phyloP scores from a whole-genome alignment of 2,329 filamentous ascomycete species.

The Sarocladium kiliense region DNA sequence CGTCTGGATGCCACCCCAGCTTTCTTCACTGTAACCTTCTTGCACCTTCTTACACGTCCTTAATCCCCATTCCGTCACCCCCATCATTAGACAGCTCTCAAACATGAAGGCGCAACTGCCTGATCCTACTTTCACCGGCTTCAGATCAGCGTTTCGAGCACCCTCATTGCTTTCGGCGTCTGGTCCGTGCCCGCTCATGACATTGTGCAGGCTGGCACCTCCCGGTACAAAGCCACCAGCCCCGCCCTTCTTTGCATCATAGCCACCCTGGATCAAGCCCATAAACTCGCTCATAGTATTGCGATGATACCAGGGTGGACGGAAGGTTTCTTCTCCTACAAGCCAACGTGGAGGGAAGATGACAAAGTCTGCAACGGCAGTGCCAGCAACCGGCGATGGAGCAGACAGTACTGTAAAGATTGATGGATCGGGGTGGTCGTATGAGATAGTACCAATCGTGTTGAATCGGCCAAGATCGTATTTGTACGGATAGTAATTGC shows the following conservation, averaged over 20 bases:
- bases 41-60: slow-evolving; percentile 54
- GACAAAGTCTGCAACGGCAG: slow-evolving; percentile 66
- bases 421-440: slow-evolving; percentile 73
- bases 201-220: slow-evolving; percentile 60
- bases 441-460: slow-evolving; percentile 66
- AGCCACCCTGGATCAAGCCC: slow-evolving; percentile 52
- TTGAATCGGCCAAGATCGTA: slow-evolving; percentile 77
- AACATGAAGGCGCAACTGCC: slow-evolving; percentile 67
- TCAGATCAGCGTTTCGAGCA: slow-evolving; percentile 47
- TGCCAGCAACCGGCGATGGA: slow-evolving; percentile 53
- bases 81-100: slow-evolving; percentile 64
- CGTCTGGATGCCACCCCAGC: slow-evolving; percentile 63
- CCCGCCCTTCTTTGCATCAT: slow-evolving; percentile 55
- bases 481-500: slow-evolving; percentile 76
- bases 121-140: slow-evolving; percentile 52
- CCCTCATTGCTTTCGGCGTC: slow-evolving; percentile 52
- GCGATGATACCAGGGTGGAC: slow-evolving; percentile 68
- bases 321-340: slow-evolving; percentile 64
- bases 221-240: slow-evolving; percentile 51
- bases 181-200: slow-evolving; percentile 64
- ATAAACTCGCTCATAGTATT: slow-evolving; percentile 66
- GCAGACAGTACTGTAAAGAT: slow-evolving; percentile 72
- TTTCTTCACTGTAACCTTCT: slow-evolving; percentile 69
- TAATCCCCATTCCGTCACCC: slow-evolving; percentile 66
- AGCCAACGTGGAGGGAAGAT: slow-evolving; percentile 71